Percentiles rank a stretch among this genome's conserved stretches.
These are phyloP conservation scores for Simmondsia chinensis DNA, from an alignment of 148 eudicot genomes.

Conservation along the genomic window DNA sequence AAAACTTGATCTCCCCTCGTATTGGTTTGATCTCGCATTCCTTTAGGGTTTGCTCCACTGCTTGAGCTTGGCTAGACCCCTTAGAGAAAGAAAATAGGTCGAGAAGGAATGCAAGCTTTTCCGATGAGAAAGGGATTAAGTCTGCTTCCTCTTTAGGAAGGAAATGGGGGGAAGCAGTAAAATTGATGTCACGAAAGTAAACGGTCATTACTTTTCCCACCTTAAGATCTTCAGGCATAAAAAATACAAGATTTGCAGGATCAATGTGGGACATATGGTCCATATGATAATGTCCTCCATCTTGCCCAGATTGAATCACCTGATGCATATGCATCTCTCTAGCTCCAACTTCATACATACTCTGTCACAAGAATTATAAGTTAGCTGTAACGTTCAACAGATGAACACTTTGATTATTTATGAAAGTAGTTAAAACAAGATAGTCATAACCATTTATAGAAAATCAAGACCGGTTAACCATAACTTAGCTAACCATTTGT, in stretches of 20 bases:
- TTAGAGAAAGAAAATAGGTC: conserved; percentile 19
- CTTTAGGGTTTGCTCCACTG: conserved; percentile 42
- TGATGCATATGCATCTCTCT: too few relatives aligned
- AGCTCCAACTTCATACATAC: too few relatives aligned
- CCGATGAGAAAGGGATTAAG: conserved; percentile 30
- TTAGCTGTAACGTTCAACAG: too few relatives aligned
- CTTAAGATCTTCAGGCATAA: conserved; percentile 30
- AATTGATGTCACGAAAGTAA: conserved; percentile 21
- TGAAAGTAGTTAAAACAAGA: too few relatives aligned
- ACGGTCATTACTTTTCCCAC: conserved; percentile 27
- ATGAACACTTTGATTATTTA: too few relatives aligned
- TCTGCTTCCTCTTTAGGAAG: conserved; percentile 37
- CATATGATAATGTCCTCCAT: too few relatives aligned
- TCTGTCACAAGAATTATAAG: too few relatives aligned
- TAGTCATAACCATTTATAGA: too few relatives aligned
- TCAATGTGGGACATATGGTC: conserved; percentile 35
- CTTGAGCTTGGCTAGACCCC: conserved; percentile 38
- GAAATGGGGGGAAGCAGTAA: conserved; percentile 23
- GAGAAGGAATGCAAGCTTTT: conserved; percentile 23
- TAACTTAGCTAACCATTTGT: too few relatives aligned
- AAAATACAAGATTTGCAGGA: conserved; percentile 33
- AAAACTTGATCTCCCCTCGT: conserved; percentile 39
- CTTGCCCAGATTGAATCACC: too few relatives aligned
- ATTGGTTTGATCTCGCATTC: conserved; percentile 35
- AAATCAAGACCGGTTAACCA: too few relatives aligned